Evolutionary conservation across 1,284 basidiomycete genomes (phyloP).

Genomic region (Cerioporus squamosus): DNA sequence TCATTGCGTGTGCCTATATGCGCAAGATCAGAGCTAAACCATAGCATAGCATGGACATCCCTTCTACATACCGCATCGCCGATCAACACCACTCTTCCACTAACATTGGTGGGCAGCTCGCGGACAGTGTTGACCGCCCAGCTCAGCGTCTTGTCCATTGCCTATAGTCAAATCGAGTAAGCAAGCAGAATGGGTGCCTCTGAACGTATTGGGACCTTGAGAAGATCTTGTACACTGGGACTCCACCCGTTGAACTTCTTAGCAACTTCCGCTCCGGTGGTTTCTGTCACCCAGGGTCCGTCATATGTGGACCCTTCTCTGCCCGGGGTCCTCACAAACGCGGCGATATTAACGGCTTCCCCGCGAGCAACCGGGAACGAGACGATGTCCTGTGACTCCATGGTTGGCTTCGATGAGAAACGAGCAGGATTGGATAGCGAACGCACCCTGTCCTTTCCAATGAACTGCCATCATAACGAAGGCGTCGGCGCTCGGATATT

Average conservation of each 20-base stretch:
- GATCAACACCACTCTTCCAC: slow-evolving; percentile 35
- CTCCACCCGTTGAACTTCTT: slow-evolving; percentile 31
- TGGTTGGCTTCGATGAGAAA: neutral
- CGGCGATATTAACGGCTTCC: slow-evolving; percentile 28
- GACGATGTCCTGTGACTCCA: slow-evolving; percentile 9
- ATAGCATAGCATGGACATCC: too few species aligned
- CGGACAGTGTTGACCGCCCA: slow-evolving; percentile 39
- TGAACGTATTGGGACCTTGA: slow-evolving; percentile 25
- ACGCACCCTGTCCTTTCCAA: slow-evolving; percentile 32
- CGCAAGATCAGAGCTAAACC: neutral
- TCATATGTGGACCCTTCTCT: slow-evolving; percentile 29
- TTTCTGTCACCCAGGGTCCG: slow-evolving; percentile 29
- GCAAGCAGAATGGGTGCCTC: neutral
- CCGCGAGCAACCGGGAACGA: slow-evolving; percentile 19
- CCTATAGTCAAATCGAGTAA: slow-evolving; percentile 15
- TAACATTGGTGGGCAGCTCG: slow-evolving; percentile 30
- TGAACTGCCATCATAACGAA: slow-evolving; percentile 24
- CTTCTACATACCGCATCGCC: slow-evolving; percentile 40
- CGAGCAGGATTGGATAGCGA: neutral
- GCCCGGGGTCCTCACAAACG: slow-evolving; percentile 22
- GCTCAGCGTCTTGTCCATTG: slow-evolving; percentile 33
- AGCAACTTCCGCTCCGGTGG: slow-evolving; percentile 25
- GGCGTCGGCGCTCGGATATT: neutral
- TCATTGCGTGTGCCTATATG: slow-evolving; percentile 45
- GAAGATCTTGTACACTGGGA: slow-evolving; percentile 28